Evolutionary conservation across 1,284 basidiomycete species (phyloP).

Genomic region (Rhodotorula mucilaginosa): DNA sequence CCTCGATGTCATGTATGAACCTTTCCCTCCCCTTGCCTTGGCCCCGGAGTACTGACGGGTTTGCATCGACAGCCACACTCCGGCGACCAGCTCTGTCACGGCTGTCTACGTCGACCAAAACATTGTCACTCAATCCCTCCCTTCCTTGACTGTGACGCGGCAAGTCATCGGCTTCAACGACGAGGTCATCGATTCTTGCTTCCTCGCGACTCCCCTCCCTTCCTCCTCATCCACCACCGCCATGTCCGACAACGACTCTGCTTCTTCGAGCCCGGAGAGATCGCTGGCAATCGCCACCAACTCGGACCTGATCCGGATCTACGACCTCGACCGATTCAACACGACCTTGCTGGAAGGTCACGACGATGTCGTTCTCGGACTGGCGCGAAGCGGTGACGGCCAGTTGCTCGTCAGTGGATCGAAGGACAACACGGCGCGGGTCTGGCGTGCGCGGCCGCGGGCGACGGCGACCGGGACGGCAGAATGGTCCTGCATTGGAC

Average conservation of each 20-base stretch:
- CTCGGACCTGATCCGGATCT: conserved; percentile 85
- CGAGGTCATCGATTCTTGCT: conserved; percentile 86
- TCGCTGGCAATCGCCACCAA: conserved; percentile 93
- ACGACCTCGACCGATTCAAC: conserved; percentile 64
- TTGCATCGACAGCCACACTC: conserved; percentile 60
- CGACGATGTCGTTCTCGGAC: conserved; percentile 82
- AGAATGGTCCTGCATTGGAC: conserved; percentile 72
- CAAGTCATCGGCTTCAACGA: conserved; percentile 97
- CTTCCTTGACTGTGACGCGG: conserved; percentile 62
- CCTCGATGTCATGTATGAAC: conserved; percentile 36
- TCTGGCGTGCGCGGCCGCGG: conserved; percentile 63
- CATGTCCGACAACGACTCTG: conserved; percentile 53
- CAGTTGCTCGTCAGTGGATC: conserved; percentile 80
- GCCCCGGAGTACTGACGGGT: too few relatives aligned
- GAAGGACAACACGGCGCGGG: conserved; percentile 82
- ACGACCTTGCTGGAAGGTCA: conserved; percentile 82
- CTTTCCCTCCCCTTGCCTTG: too few relatives aligned
- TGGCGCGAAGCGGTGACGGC: conserved; percentile 69
- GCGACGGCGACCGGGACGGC: conserved; percentile 2
- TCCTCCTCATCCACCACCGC: conserved; percentile 48
- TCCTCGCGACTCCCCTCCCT: conserved; percentile 55
- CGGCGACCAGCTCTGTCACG: conserved; percentile 64
- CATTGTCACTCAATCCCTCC: conserved; percentile 79
- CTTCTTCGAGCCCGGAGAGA: background rate
- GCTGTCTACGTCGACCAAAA: conserved; percentile 97